Evolutionary conservation across 805 yeast species (phyloP), one percentile per base, ranked within the genome.

Genomic region (Saccharomycopsis sp.): DNA sequence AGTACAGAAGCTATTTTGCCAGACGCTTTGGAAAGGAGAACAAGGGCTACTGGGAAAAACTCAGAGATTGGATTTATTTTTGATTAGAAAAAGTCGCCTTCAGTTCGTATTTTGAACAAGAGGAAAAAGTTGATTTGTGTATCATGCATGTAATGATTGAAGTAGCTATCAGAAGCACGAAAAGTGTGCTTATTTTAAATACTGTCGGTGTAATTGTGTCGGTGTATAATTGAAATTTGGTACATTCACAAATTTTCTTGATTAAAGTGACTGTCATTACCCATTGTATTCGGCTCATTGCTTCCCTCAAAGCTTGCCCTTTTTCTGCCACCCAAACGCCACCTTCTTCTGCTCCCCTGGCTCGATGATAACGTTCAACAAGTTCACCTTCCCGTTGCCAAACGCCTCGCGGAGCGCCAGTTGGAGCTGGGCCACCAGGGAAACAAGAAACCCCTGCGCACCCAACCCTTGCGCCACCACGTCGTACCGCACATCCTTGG

Each of bases 301-400:
- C n/a, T n/a, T n/a, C n/a, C n/a, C n/a, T n/a, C n/a, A n/a, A n/a
- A n/a, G n/a, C n/a, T n/a, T n/a, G n/a, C n/a, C n/a, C n/a, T n/a
- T n/a, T n/a, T n/a, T 73, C 62, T 77, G 79, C 85, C 85, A 79
- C 2, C 80, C 82, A 57, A 79, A 79, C 31, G 69, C 68, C 33
- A 80, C 59, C 51, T 73, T 73, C 41, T 64, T 66, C 47, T 68
- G 67, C 19, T 64, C 64, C 0, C 80, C 83, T 2, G 74, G 70
- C 33, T 73, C 75, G 8, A 79, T 76, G n/a, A 77, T 61, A 2
- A 79, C 74, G 50, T 80, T 80, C 30, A 80, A 55, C 9, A 80
- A 60, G 40, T 38, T 7, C 54, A 41, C 25, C 59, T 53, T 2
- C 10, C 15, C 19, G 38, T 29, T 19, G 16, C 7, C 5, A 48